Base-by-base conservation (phyloP, 2,329 filamentous ascomycete genomes). In the Claviceps citrina region DNA sequence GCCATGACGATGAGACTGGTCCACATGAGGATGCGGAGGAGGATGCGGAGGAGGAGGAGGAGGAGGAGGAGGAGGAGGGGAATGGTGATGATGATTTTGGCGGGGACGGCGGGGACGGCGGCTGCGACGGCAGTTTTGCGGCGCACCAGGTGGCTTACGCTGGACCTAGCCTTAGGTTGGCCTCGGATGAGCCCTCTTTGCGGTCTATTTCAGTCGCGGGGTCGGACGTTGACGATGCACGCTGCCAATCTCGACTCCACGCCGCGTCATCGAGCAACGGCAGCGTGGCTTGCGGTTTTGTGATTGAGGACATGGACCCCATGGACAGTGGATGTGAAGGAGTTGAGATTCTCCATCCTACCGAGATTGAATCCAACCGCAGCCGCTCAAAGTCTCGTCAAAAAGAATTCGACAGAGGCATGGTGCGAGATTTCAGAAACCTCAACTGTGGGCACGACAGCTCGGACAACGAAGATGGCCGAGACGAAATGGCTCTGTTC, bases 231-330 rank as follows among this genome's bases (percentile, higher is more conserved):
- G 45, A 41, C 12, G 48, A 44, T 7, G 9, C 24, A 20, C 2
- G 3, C 32, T 8, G 7, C 19, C 32, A 19, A 15, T 15, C 32
- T 26, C 27, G 24, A 19, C 41, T 37, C 10, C 46, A 49, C 22
- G 43, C 50, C n/a, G 48, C 47, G 26, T 25, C 41, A 3, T 38
- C 43, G 5, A 37, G 45, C 19, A 42, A 46, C 7, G 46, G 45
- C 7, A 46, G 44, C 13, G 42, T 51, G 25, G 26, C 42, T 27
- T 54, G 51, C 40, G 48, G 55, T 27, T 60, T 70, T 28, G 50
- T 55, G 9, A 56, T 71, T 24, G 68, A 71, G 43, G 68, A 70
- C 44, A 59, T 68, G 40, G 65, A 64, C 38, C 58, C 60, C 3
- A 61, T 62, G 60, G 65, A 67, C 41, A 62, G 59, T 47, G 65